Conservation (phyloP, 208 protist species). For the Leishmania arabica region DNA sequence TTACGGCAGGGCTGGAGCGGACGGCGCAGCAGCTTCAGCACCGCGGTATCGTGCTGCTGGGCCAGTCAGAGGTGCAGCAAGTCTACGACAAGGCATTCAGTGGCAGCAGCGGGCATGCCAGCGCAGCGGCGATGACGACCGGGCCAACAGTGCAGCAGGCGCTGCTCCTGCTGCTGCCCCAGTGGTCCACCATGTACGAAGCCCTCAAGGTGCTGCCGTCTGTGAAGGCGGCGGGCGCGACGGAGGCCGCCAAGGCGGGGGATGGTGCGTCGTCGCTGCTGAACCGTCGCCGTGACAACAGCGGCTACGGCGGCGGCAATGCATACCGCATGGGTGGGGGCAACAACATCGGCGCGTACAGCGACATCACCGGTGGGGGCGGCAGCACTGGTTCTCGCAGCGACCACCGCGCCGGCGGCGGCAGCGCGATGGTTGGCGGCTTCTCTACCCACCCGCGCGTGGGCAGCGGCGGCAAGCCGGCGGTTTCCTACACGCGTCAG, state of each 20-base stretch:
- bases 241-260: not conserved
- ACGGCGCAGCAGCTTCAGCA: conserved; percentile 41
- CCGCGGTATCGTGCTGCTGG: conserved; percentile 59
- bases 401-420: conserved; percentile 33
- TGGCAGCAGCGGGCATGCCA: conserved; percentile 16
- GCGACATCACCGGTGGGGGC: conserved; percentile 2
- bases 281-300: conserved; percentile 18
- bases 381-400: conserved; percentile 21
- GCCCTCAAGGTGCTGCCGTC: conserved; percentile 36
- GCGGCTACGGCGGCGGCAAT: conserved; percentile 2
- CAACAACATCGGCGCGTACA: conserved; percentile 7
- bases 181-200: conserved; percentile 48
- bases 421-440: not conserved
- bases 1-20: conserved; percentile 13
- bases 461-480: conserved; percentile 9
- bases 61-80: conserved; percentile 47
- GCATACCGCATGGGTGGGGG: conserved; percentile 7
- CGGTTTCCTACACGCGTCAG: conserved; percentile 50
- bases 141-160: conserved; percentile 28
- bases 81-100: conserved; percentile 29
- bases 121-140: conserved; percentile 5
- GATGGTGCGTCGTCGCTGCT: not conserved
- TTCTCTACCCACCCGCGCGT: conserved; percentile 10
- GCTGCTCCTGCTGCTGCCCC: conserved; percentile 37
- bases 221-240: conserved; percentile 9